Percentiles rank a stretch among this genome's conserved stretches.
phyloP scores from a whole-genome alignment of 192 early-diverging fungal species.

The Entomortierella lignicola region DNA sequence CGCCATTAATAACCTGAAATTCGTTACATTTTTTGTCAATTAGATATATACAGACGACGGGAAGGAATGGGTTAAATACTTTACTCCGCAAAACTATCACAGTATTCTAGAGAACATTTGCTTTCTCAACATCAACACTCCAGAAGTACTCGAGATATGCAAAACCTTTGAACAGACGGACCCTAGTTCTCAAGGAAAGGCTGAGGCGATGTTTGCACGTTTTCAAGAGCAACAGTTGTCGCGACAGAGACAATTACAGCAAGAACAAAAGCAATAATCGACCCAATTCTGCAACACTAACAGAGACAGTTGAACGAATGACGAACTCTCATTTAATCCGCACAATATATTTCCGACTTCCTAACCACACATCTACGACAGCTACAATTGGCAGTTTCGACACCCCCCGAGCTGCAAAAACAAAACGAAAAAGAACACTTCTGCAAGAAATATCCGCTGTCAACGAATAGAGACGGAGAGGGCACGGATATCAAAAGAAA shows the following conservation, averaged over 20 bases:
- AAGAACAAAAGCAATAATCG: neutral
- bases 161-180: conserved; percentile 7
- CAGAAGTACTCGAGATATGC: conserved; percentile 14
- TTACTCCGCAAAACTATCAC: conserved; percentile 9
- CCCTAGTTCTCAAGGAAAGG: neutral
- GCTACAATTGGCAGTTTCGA: too few species aligned
- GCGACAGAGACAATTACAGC: neutral
- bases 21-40: neutral
- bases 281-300: too few species aligned
- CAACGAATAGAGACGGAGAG: too few species aligned
- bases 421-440: too few species aligned
- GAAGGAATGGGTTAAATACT: neutral
- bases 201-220: neutral
- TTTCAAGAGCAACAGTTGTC: too few species aligned
- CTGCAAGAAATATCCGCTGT: too few species aligned
- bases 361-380: too few species aligned
- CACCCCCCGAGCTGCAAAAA: too few species aligned
- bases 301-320: neutral
- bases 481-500: too few species aligned
- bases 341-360: too few species aligned
- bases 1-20: too few species aligned
- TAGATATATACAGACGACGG: conserved; percentile 26
- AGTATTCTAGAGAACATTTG: conserved; percentile 19
- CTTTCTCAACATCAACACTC: conserved; percentile 4
- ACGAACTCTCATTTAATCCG: too few species aligned